Base-by-base conservation (phyloP, 2,329 filamentous ascomycete genomes). In the Colletotrichum graminicola region DNA sequence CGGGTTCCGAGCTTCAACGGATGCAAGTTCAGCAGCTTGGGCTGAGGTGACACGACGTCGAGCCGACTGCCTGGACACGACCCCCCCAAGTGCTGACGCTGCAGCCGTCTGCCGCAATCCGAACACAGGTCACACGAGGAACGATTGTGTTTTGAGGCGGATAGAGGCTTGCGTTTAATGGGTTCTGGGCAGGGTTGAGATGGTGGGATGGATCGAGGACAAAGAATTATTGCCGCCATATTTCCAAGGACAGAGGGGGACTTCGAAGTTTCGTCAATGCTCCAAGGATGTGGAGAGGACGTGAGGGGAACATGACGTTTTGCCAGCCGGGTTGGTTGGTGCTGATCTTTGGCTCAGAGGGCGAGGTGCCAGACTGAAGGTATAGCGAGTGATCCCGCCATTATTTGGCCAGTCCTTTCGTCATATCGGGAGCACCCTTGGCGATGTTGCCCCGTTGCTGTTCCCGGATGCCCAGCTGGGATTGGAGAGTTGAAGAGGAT, bases 281-380 rank as follows among this genome's bases (percentile, higher is more conserved):
- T 45, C 26, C 36, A 14, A 45, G 26, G 59, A 12, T 54, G 54
- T 49, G 59, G 29, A 55, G 43, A 26, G 41, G 52, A 41, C 11
- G 54, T 45, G 36, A 57, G 67, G 64, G 51, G 64, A 59, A 67
- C 36, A 74, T 68, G 68, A 71, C 68, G 68, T 68, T 63, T 14
- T 55, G 45, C 36, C 21, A 21, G 23, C 62, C 52, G 47, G 57
- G 45, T 34, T 39, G 57, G 36, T 47, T 26, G 59, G 12, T 36
- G 68, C 39, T 59, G 68, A 60, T 71, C 65, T 32, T 29, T 71
- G 34, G 67, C 49, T 70, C 60, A 4, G 29, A 45, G 49, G 47
- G 57, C 8, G 41, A 43, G 29, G 23, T 55, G 32, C 56, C 62
- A 26, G 49, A 56, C 29, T 49, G 62, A 70, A 39, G 47, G 39